Percentiles rank a stretch among this genome's conserved stretches.
Conservation (phyloP, 805 yeast genomes). For the Candida nanaspora region DNA sequence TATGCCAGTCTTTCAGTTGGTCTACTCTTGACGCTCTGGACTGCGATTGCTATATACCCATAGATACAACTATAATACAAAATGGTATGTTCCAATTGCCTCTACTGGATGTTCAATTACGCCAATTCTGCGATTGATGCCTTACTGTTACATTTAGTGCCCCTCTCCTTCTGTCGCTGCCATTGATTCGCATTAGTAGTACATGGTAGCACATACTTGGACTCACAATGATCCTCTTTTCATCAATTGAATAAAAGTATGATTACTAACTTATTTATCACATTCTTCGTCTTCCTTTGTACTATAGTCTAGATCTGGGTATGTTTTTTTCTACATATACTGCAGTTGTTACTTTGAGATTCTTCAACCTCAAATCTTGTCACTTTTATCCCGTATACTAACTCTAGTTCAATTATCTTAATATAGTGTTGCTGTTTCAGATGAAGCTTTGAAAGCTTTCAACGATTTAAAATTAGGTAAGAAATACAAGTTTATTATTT, state of each 20-base stretch:
- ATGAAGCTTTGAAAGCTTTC: constrained; percentile 90
- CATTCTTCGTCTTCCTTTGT: background rate
- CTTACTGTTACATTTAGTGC: background rate
- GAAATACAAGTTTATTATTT: constrained; percentile 78
- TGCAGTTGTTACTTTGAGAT: no score
- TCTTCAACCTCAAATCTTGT: no score
- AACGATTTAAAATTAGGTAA: constrained; percentile 93
- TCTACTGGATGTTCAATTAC: no score
- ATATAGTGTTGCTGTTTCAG: constrained; percentile 66
- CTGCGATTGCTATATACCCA: no score
- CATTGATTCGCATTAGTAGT: no score
- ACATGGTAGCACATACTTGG: no score
- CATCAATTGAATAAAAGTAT: no score
- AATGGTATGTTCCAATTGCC: background rate
- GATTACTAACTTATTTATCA: background rate
- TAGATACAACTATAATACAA: background rate
- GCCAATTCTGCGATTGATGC: background rate
- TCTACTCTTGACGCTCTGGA: no score
- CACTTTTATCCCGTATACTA: no score
- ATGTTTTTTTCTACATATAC: constrained; percentile 14
- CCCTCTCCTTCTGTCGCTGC: no score
- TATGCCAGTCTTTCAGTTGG: no score
- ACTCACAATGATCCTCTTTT: no score
- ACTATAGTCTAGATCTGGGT: constrained; percentile 28
- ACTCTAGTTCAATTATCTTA: background rate